These are phyloP conservation scores for Knoxdaviesia capensis DNA, from an alignment of 2,329 filamentous ascomycete species.

Conservation along the genomic window DNA sequence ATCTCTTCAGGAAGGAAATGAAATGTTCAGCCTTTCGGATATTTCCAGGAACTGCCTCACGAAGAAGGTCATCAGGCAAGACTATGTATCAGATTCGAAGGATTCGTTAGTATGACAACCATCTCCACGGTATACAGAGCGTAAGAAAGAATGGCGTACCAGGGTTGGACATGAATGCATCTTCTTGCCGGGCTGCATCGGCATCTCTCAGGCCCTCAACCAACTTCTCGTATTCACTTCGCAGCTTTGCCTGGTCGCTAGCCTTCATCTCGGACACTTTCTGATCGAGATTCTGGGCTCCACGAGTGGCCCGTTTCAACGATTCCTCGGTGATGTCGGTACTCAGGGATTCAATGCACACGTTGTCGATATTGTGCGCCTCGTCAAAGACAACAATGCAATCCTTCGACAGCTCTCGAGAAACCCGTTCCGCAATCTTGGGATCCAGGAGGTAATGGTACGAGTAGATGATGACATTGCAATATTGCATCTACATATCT, in stretches of 20 bases:
- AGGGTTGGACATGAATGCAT: constrained; percentile 93
- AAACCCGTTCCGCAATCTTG: constrained; percentile 91
- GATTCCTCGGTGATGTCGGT: constrained; percentile 96
- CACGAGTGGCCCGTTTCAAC: constrained; percentile 70
- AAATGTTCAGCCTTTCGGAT: constrained; percentile 94
- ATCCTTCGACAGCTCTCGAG: constrained; percentile 89
- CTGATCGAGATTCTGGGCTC: constrained; percentile 74
- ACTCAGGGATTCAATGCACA: constrained; percentile 92
- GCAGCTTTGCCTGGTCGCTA: constrained; percentile 85
- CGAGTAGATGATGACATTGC: constrained; percentile 98
- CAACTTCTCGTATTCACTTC: constrained; percentile 87
- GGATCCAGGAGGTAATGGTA: constrained; percentile 97
- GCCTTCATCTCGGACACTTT: constrained; percentile 89
- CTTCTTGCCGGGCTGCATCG: constrained; percentile 78
- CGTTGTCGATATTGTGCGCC: constrained; percentile 98
- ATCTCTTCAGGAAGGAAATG: constrained; percentile 80
- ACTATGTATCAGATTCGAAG: constrained; percentile 23
- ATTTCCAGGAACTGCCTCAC: constrained; percentile 91
- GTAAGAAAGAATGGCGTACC: constrained; percentile 13
- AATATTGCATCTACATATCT: constrained; percentile 66
- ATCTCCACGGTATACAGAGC: neutral
- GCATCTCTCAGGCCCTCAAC: constrained; percentile 79
- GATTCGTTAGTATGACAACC: neutral
- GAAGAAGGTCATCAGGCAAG: constrained; percentile 78
- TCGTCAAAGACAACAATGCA: constrained; percentile 98